Evolutionary conservation across 2,329 filamentous ascomycete genomes (phyloP), one percentile per base, ranked within the genome.

Genomic region (Trichoderma citrinoviride): DNA sequence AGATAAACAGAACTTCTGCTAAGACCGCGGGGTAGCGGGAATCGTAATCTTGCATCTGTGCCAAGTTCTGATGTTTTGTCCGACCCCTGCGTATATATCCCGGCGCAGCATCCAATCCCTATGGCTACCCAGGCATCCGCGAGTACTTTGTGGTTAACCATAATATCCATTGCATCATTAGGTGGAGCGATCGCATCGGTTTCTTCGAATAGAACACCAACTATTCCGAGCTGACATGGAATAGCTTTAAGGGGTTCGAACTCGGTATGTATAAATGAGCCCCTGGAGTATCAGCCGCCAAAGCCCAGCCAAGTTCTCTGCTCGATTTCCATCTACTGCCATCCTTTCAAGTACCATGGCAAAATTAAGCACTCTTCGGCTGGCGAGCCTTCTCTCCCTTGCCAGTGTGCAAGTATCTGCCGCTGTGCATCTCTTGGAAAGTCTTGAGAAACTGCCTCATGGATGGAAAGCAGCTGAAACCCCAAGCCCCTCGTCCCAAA

Each of bases 31-130:
- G 47, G 57, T 53, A 29, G 33, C 23, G 19, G 27, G 33, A 62
- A 50, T 62, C 40, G 40, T 41, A 37, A 61, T 46, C 49, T 23
- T 58, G 55, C 25, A 58, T 47, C 27, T 47, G 25, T 58, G 55
- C 55, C 41, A 23, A 58, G 55, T 58, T 58, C 43, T 58, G 43
- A 58, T 46, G 23, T 23, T 27, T 43, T 52, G 43, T 23, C 57
- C 37, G 12, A 29, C 33, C 29, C 33, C 19, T 61, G 23, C 23
- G 44, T 53, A 12, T 8, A 4, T 33, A n/a, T 53, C 33, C 37
- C 43, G 23, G 57, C n/a, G 23, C 29, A 40, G 19, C 14, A 15
- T 33, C 58, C 12, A n/a, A 53, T 44, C 40, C 21, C 25, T 33
- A 3, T 23, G 27, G n/a, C 17, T n/a, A 14, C 15, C 12, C 27